phyloP scores from a whole-genome alignment of 2,329 filamentous ascomycete species.

The Boeremia lycopersici region DNA sequence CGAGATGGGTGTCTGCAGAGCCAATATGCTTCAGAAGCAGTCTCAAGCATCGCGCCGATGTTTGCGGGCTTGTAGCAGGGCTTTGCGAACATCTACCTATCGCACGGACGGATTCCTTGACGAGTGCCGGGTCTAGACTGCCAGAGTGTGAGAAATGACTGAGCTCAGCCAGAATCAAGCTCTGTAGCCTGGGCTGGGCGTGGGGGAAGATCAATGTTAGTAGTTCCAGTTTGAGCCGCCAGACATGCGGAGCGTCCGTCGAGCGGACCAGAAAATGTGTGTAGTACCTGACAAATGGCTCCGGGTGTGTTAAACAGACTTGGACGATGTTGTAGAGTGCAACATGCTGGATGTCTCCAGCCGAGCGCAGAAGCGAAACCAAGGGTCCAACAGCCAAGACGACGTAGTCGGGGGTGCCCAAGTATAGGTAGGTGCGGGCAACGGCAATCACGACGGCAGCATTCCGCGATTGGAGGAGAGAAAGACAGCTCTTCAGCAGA shows the following conservation, averaged over 20 bases:
- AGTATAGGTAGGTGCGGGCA: constrained; percentile 79
- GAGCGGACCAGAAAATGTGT: constrained; percentile 87
- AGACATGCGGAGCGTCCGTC: constrained; percentile 79
- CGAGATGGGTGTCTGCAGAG: constrained; percentile 83
- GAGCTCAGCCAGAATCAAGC: constrained; percentile 86
- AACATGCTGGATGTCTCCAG: constrained; percentile 86
- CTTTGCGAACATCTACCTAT: constrained; percentile 91
- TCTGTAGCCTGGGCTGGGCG: constrained; percentile 75
- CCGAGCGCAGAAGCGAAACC: constrained; percentile 80
- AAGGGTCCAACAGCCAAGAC: constrained; percentile 79
- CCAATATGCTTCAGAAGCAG: constrained; percentile 87
- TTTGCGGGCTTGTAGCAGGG: constrained; percentile 42
- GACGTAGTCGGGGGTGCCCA: constrained; percentile 80
- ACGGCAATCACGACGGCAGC: constrained; percentile 91
- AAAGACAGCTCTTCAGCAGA: constrained; percentile 77
- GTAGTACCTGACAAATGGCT: constrained; percentile 84
- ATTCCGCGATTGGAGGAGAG: constrained; percentile 91
- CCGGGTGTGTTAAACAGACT: constrained; percentile 78
- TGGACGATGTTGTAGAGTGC: constrained; percentile 94
- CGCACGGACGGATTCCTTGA: constrained; percentile 87
- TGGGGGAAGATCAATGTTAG: constrained; percentile 90
- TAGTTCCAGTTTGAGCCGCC: constrained; percentile 90
- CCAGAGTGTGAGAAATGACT: constrained; percentile 96
- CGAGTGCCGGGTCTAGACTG: constrained; percentile 73
- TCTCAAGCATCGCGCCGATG: constrained; percentile 76